Evolutionary conservation across 2,329 filamentous ascomycete species (phyloP), one percentile per base, ranked within the genome.

Genomic region (Nothopassalora personata): DNA sequence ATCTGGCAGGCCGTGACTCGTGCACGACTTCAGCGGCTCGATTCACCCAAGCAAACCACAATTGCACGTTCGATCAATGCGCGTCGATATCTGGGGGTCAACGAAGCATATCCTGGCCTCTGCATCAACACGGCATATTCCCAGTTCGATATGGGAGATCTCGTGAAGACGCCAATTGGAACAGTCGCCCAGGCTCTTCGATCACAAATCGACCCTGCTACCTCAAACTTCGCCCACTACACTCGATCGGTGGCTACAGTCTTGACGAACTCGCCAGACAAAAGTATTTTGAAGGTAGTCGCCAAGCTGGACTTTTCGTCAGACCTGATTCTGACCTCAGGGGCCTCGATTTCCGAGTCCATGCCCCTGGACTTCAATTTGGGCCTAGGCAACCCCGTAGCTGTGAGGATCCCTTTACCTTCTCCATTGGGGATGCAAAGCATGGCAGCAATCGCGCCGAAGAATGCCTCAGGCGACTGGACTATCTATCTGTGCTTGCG

Each of bases 51-150:
- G 57, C 23, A 23, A 23, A 27, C 51, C 51, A 58, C 46, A 30
- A 39, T 50, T 51, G 57, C 52, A 45, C 51, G 31, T 34, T 50
- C 53, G 49, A 39, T 47, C 6, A 47, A 47, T 11, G n/a, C 18
- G 10, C n/a, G 45, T 19, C 45, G 45, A 47, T 47, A 47, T 18
- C 45, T 47, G 18, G 45, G 13, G 1, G 7, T 47, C 10, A 10
- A 11, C 23, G 45, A 47, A 27, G n/a, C 9, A 9, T 47, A 27
- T 18, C 45, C 45, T 47, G 45, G 45, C 10, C n/a, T 47, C 7
- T 19, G n/a, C 23, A 27, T 27, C 23, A 27, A 19, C 23, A 19
- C 45, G n/a, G 45, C 45, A 18, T 47, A n/a, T 19, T 19, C 5
- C 18, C 7, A 47, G 7, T 27, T 47, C 45, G 4, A 11, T 18